Percentiles rank a stretch among this genome's conserved stretches.
phyloP scores from a whole-genome alignment of 2,329 filamentous ascomycete genomes.

The Paraphaeosphaeria sporulosa region DNA sequence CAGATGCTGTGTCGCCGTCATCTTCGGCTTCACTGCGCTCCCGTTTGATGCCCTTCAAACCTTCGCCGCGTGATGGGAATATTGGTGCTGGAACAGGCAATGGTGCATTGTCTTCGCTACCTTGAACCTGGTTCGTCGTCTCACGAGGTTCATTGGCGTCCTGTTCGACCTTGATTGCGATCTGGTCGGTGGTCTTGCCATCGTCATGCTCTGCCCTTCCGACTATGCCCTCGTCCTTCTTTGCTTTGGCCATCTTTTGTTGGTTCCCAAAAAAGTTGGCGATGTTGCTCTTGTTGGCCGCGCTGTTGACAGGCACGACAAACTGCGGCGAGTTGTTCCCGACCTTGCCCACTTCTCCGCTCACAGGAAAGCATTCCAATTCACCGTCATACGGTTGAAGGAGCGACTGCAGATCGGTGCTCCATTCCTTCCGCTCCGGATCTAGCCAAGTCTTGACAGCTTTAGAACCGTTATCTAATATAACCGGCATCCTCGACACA shows the following conservation, averaged over 20 bases:
- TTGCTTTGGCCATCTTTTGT: slow-evolving; percentile 44
- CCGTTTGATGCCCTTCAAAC: slow-evolving; percentile 55
- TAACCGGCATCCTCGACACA: slow-evolving; percentile 76
- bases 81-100: slow-evolving; percentile 49
- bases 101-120: slow-evolving; percentile 61
- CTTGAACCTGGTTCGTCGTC: slow-evolving; percentile 53
- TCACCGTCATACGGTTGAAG: slow-evolving; percentile 82
- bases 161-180: slow-evolving; percentile 47
- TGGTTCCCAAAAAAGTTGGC: slow-evolving; percentile 86
- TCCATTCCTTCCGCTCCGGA: slow-evolving; percentile 75
- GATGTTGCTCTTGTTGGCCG: slow-evolving; percentile 91
- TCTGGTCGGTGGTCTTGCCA: too few relatives aligned
- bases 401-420: slow-evolving; percentile 75
- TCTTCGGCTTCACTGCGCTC: slow-evolving; percentile 52
- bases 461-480: slow-evolving; percentile 78
- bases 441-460: slow-evolving; percentile 80
- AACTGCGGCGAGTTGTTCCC: slow-evolving; percentile 89
- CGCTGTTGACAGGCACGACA: slow-evolving; percentile 81
- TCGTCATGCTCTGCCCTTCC: too few relatives aligned
- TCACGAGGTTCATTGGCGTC: slow-evolving; percentile 50
- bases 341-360: slow-evolving; percentile 90
- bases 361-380: slow-evolving; percentile 85
- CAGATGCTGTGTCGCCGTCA: slow-evolving; percentile 38
- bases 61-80: slow-evolving; percentile 21
- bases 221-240: slow-evolving; percentile 21